Percentiles rank a stretch among this genome's conserved stretches.
Conservation (phyloP, 495 filamentous ascomycete genomes). For the Collariella sp. region DNA sequence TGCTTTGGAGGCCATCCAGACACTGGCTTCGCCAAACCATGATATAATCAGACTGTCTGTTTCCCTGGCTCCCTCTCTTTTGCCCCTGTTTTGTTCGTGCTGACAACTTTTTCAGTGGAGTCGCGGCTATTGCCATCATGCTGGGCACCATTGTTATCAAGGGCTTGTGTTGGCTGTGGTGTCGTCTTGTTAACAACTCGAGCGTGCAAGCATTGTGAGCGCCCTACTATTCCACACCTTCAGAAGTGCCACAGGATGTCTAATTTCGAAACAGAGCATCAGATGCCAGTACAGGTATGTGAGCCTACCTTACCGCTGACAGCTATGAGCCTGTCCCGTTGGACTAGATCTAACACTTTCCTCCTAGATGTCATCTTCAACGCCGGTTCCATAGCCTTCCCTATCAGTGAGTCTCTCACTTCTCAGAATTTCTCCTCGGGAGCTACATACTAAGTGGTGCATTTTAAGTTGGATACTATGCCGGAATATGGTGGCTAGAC, state of each 20-base stretch:
- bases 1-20: slow-evolving; percentile 58
- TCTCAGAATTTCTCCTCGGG: background rate
- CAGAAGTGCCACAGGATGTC: slow-evolving; percentile 45
- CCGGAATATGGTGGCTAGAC: slow-evolving; percentile 77
- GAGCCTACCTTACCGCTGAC: background rate
- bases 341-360: slow-evolving; percentile 10
- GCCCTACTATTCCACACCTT: slow-evolving; percentile 1
- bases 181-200: slow-evolving; percentile 78
- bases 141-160: slow-evolving; percentile 74
- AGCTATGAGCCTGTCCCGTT: background rate
- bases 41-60: slow-evolving; percentile 57
- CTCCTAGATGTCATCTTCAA: slow-evolving; percentile 73
- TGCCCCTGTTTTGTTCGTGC: background rate
- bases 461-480: slow-evolving; percentile 60
- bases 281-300: slow-evolving; percentile 25
- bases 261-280: slow-evolving; percentile 28
- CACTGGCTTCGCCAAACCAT: slow-evolving; percentile 56
- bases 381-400: slow-evolving; percentile 78
- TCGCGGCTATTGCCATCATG: slow-evolving; percentile 78
- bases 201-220: slow-evolving; percentile 75
- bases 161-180: slow-evolving; percentile 80
- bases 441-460: background rate
- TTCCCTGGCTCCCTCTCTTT: too few relatives aligned
- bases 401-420: slow-evolving; percentile 46
- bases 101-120: slow-evolving; percentile 27